Percentiles rank a stretch among this genome's conserved stretches.
These are phyloP conservation scores for Xylariales sp. DNA, from an alignment of 2,329 filamentous ascomycete species.

Conservation along the genomic window DNA sequence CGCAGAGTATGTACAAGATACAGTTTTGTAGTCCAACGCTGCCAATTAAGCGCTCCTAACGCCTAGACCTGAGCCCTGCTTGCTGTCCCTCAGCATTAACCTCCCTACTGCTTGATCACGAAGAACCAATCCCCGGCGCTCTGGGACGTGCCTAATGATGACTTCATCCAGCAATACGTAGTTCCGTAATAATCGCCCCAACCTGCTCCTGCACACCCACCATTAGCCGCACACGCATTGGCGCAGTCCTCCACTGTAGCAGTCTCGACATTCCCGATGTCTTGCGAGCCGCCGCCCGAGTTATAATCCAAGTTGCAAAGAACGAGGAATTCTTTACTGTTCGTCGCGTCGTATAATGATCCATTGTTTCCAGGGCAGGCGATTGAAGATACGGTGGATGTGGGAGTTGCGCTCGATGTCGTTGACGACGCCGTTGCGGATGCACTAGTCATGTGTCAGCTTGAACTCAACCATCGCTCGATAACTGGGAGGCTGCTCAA, in stretches of 20 bases:
- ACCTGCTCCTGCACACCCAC: constrained; percentile 28
- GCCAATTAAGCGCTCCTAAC: too few relatives aligned
- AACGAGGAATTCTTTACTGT: constrained; percentile 23
- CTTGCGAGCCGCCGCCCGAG: constrained; percentile 21
- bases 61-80: too few relatives aligned
- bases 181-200: constrained; percentile 27
- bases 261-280: constrained; percentile 21
- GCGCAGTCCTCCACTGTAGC: constrained; percentile 28
- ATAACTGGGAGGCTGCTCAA: background rate
- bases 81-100: too few relatives aligned
- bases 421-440: constrained; percentile 5
- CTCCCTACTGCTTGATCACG: constrained; percentile 19
- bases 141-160: constrained; percentile 22
- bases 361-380: constrained; percentile 29
- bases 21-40: too few relatives aligned
- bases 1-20: too few relatives aligned
- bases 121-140: constrained; percentile 26
- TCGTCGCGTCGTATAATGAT: constrained; percentile 23
- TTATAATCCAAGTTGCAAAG: constrained; percentile 33
- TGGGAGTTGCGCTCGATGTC: constrained; percentile 1
- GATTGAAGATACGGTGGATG: constrained; percentile 12
- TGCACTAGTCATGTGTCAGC: background rate
- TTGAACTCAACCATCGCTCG: too few relatives aligned
- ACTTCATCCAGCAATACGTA: constrained; percentile 32
- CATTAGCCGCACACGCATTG: constrained; percentile 22